Evolutionary conservation across 2,329 filamentous ascomycete genomes (phyloP).

Genomic region (Stachybotrys elegans): DNA sequence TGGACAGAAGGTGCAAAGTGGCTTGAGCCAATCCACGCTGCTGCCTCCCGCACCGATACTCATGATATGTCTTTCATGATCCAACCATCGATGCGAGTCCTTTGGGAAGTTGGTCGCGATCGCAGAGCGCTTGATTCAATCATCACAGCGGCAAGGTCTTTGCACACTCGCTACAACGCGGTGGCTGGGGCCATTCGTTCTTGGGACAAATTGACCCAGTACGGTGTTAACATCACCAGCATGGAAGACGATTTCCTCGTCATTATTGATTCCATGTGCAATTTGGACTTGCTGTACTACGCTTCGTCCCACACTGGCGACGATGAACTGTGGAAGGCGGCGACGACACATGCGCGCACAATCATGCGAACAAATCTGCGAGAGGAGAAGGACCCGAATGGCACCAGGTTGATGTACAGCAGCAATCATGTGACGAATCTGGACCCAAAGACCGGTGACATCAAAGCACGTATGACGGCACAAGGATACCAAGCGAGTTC

Average conservation of each 20-base stretch:
- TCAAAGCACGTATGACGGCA: conserved; percentile 41
- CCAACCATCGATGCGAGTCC: conserved; percentile 39
- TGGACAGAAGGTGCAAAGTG: conserved; percentile 20
- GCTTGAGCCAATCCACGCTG: conserved; percentile 29
- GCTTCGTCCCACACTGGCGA: conserved; percentile 25
- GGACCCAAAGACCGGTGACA: conserved; percentile 31
- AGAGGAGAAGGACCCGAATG: conserved; percentile 18
- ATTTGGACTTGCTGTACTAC: conserved; percentile 32
- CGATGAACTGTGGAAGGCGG: conserved; percentile 17
- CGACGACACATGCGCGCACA: conserved; percentile 33
- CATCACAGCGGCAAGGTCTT: conserved; percentile 36
- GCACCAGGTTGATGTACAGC: conserved; percentile 21
- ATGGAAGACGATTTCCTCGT: conserved; percentile 30
- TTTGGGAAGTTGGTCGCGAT: conserved; percentile 41
- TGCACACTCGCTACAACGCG: conserved; percentile 36
- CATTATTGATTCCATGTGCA: conserved; percentile 38
- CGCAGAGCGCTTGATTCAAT: conserved; percentile 31
- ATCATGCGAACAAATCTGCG: conserved; percentile 36
- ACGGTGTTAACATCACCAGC: conserved; percentile 24
- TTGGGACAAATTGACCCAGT: conserved; percentile 35
- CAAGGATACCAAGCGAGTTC: conserved; percentile 42
- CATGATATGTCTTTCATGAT: conserved; percentile 53
- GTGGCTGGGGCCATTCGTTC: conserved; percentile 41
- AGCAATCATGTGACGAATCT: conserved; percentile 47
- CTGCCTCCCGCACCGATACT: conserved; percentile 38